Evolutionary conservation across 768 basidiomycete genomes (phyloP).

Genomic region (Cyclocybe aegerita): DNA sequence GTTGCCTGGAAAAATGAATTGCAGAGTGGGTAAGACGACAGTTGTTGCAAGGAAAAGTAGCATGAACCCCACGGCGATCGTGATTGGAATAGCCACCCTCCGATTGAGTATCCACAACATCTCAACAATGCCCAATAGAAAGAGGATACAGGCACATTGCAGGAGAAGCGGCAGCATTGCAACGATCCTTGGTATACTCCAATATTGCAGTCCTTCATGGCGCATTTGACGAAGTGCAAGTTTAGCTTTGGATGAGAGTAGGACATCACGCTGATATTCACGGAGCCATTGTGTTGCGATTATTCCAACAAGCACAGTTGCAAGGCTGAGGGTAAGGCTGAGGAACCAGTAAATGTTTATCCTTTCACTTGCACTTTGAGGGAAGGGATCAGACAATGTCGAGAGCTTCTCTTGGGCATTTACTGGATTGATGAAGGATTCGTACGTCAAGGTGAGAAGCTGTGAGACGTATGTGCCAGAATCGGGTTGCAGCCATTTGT

Average conservation of each 20-base stretch:
- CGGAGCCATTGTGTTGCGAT: conserved; percentile 11
- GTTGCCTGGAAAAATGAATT: conserved; percentile 2
- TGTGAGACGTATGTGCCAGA: conserved; percentile 1
- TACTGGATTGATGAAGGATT: conserved; percentile 1
- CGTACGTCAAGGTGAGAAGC: conserved; percentile 3
- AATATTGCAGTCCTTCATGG: conserved; percentile 7
- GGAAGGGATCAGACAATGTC: not conserved
- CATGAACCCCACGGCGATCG: not conserved
- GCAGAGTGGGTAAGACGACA: conserved; percentile 1
- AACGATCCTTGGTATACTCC: conserved; percentile 9
- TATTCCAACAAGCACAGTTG: conserved; percentile 10
- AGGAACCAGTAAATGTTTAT: conserved; percentile 11
- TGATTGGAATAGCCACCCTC: conserved; percentile 6
- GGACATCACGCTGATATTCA: conserved; percentile 6
- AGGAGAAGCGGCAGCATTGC: conserved; percentile 7
- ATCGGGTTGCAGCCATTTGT: conserved; percentile 11
- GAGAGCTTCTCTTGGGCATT: not conserved
- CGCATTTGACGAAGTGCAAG: conserved; percentile 11
- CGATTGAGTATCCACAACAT: conserved; percentile 5
- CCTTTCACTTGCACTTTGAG: not conserved
- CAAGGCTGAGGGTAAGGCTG: conserved; percentile 8
- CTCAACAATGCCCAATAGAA: conserved; percentile 4
- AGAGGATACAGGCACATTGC: conserved; percentile 3
- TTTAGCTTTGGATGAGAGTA: conserved; percentile 3
- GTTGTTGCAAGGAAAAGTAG: conserved; percentile 3